These are phyloP conservation scores for Biscogniauxia marginata DNA, from an alignment of 2,329 filamentous ascomycete genomes.

Conservation along the genomic window DNA sequence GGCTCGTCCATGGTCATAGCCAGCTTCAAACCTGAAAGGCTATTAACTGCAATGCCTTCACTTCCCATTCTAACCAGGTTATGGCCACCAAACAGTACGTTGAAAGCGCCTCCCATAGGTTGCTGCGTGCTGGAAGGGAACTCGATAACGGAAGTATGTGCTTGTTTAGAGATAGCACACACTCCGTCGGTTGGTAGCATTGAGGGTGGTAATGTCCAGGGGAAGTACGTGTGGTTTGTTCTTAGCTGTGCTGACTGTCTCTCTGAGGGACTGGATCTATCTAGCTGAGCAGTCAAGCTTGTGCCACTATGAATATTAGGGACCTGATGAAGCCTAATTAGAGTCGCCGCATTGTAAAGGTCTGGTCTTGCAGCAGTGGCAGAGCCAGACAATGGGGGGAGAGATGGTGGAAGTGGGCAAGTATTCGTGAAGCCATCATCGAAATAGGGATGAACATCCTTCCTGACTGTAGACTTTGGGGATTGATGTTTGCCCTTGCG, in stretches of 20 bases:
- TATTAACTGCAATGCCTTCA: constrained; percentile 49
- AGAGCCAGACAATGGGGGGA: constrained; percentile 70
- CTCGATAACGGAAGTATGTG: constrained; percentile 67
- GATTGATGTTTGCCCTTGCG: constrained; percentile 36
- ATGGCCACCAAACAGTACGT: constrained; percentile 46
- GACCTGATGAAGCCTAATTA: constrained; percentile 78
- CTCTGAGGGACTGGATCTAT: constrained; percentile 8
- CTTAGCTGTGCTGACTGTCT: constrained; percentile 42
- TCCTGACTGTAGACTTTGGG: constrained; percentile 22
- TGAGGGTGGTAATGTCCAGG: constrained; percentile 82
- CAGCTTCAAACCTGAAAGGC: constrained; percentile 58
- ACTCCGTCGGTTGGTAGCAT: constrained; percentile 74
- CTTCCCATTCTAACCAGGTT: constrained; percentile 45
- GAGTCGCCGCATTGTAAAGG: constrained; percentile 83
- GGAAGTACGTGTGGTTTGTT: constrained; percentile 82
- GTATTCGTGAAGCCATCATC: constrained; percentile 51
- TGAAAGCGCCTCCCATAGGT: constrained; percentile 41
- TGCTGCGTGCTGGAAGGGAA: constrained; percentile 53
- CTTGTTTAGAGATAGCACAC: constrained; percentile 70
- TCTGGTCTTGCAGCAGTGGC: constrained; percentile 76
- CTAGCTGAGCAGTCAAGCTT: constrained; percentile 14
- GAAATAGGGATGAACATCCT: constrained; percentile 36
- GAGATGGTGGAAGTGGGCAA: constrained; percentile 63
- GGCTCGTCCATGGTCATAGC: constrained; percentile 65
- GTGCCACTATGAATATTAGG: constrained; percentile 57